phyloP scores from a whole-genome alignment of 345 rosid genomes.

The Boechera stricta region DNA sequence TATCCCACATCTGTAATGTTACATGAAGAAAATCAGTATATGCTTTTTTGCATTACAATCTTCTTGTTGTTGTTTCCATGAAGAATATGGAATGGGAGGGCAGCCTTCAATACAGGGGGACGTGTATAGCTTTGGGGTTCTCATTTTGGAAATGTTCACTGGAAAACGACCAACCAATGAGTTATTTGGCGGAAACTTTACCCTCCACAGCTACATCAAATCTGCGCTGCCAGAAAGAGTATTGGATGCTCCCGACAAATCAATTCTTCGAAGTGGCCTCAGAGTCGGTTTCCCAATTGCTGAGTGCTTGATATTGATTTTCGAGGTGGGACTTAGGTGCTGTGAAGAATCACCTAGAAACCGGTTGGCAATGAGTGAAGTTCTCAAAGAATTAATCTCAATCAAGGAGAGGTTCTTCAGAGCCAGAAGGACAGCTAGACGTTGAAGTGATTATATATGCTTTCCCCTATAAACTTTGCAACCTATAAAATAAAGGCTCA shows the following conservation, averaged over 20 bases:
- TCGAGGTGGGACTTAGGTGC: constrained; percentile 35
- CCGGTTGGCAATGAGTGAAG: constrained; percentile 33
- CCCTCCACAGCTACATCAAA: constrained; percentile 28
- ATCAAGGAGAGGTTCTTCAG: constrained; percentile 25
- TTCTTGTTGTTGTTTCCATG: not conserved
- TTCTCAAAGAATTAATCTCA: constrained; percentile 16
- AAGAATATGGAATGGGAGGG: constrained; percentile 48
- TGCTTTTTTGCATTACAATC: too few relatives aligned
- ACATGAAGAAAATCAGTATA: too few relatives aligned
- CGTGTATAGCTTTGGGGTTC: constrained; percentile 15
- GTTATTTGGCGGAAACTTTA: constrained; percentile 27
- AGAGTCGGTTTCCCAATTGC: not conserved
- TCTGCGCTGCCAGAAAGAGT: not conserved
- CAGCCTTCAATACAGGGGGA: constrained; percentile 32
- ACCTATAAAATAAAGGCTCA: not conserved
- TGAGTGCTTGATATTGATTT: not conserved
- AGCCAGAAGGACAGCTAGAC: constrained; percentile 8
- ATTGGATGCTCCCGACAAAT: not conserved
- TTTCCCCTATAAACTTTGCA: not conserved
- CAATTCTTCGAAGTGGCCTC: not conserved
- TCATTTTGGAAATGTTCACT: not conserved
- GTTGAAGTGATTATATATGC: not conserved
- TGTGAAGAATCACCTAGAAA: constrained; percentile 26
- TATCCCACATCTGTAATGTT: too few relatives aligned
- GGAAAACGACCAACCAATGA: constrained; percentile 37